Conservation (phyloP, 768 basidiomycete genomes). For the Tricholoma saponaceum region DNA sequence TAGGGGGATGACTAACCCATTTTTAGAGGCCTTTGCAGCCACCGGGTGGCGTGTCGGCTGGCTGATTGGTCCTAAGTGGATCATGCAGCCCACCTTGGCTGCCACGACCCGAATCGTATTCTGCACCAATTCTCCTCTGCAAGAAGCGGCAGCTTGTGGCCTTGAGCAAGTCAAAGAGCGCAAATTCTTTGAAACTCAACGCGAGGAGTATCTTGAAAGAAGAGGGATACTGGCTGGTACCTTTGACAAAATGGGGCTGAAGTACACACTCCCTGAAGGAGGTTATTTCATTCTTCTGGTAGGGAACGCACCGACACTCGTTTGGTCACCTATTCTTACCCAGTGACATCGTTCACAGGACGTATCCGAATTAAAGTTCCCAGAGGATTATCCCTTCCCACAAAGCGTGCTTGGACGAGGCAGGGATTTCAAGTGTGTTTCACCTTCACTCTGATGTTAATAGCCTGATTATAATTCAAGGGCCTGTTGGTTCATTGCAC, state of each 20-base stretch:
- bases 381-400: constrained; percentile 84
- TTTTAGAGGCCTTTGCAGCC: constrained; percentile 87
- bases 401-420: constrained; percentile 71
- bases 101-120: constrained; percentile 94
- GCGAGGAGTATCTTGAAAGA: constrained; percentile 75
- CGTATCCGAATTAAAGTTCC: constrained; percentile 72
- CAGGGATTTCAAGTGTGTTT: constrained; percentile 72
- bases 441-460: not conserved
- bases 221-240: constrained; percentile 67
- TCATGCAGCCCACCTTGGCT: constrained; percentile 84
- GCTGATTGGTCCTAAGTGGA: constrained; percentile 82
- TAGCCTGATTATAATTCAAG: constrained; percentile 32
- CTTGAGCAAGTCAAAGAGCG: constrained; percentile 73
- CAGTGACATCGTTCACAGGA: constrained; percentile 41
- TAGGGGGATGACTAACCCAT: not conserved
- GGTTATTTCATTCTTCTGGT: constrained; percentile 89
- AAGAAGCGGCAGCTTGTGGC: constrained; percentile 91
- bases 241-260: constrained; percentile 81
- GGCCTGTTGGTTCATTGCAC: constrained; percentile 93
- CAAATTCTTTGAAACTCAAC: constrained; percentile 75
- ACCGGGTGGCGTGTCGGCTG: constrained; percentile 98
- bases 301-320: constrained; percentile 16
- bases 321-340: not conserved
- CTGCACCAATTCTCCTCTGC: constrained; percentile 90
- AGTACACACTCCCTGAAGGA: constrained; percentile 86